phyloP scores from a whole-genome alignment of 1,139 yeast genomes.

The Komagataea norvegica region DNA sequence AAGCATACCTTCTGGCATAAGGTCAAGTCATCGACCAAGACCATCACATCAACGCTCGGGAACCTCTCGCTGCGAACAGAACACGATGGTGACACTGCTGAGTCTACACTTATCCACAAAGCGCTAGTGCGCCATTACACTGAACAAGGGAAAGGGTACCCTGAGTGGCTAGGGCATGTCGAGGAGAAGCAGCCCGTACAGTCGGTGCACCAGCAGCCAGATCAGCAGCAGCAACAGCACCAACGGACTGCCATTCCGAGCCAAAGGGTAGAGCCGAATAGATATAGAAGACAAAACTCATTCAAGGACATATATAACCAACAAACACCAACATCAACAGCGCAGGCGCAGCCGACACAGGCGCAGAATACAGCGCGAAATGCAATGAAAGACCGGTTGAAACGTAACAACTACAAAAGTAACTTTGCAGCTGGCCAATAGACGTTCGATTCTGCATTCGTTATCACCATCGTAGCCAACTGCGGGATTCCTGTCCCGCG shows the following conservation, averaged over 20 bases:
- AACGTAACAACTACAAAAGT: conserved; percentile 22
- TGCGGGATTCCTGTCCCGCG: no score
- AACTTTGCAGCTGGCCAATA: conserved; percentile 16
- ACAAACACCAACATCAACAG: background rate
- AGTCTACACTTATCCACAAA: conserved; percentile 35
- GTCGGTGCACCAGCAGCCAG: conserved; percentile 1
- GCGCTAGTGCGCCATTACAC: conserved; percentile 33
- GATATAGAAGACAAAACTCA: conserved; percentile 7
- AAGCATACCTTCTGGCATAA: conserved; percentile 22
- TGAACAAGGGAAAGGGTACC: conserved; percentile 31
- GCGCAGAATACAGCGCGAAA: conserved; percentile 1
- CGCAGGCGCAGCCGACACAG: background rate
- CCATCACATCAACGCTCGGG: conserved; percentile 19
- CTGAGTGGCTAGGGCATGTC: conserved; percentile 38
- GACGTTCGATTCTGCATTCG: no score
- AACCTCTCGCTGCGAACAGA: conserved; percentile 30
- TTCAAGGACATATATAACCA: conserved; percentile 17
- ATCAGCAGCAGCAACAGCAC: conserved; percentile 9
- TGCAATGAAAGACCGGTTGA: conserved; percentile 23
- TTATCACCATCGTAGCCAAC: no score
- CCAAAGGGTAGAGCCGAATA: conserved; percentile 9
- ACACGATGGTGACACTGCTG: conserved; percentile 35
- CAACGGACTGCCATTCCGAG: conserved; percentile 5
- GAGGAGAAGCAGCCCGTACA: conserved; percentile 22
- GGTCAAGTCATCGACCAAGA: conserved; percentile 24